phyloP scores from a whole-genome alignment of 352 stramenopile genomes.

The Stephanocyclus meneghinianus region DNA sequence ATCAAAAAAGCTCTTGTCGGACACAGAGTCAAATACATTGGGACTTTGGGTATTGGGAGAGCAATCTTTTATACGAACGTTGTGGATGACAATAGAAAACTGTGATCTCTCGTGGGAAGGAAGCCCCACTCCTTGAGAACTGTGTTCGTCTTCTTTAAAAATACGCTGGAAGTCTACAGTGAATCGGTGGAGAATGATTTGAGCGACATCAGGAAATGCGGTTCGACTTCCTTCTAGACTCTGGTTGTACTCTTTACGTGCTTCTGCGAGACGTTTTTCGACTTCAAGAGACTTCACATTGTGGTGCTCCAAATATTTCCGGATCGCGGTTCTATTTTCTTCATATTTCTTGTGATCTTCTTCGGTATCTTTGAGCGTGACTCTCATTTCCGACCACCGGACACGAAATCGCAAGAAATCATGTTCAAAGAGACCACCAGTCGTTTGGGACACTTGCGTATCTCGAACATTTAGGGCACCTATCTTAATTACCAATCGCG shows the following conservation, averaged over 20 bases:
- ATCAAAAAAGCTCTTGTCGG: slow-evolving; percentile 78
- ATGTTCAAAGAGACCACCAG: slow-evolving; percentile 57
- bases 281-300: slow-evolving; percentile 58
- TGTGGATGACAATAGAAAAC: slow-evolving; percentile 79
- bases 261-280: slow-evolving; percentile 50
- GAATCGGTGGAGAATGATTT: slow-evolving; percentile 74
- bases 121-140: slow-evolving; percentile 34
- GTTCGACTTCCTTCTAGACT: slow-evolving; percentile 26
- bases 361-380: slow-evolving; percentile 79
- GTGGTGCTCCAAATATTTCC: slow-evolving; percentile 58
- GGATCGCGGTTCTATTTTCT: slow-evolving; percentile 55
- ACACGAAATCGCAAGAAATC: slow-evolving; percentile 79
- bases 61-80: slow-evolving; percentile 77
- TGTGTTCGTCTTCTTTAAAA: slow-evolving; percentile 74
- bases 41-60: slow-evolving; percentile 64
- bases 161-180: slow-evolving; percentile 82
- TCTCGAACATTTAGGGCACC: slow-evolving; percentile 70
- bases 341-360: slow-evolving; percentile 56
- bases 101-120: slow-evolving; percentile 70
- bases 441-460: slow-evolving; percentile 7
- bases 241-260: slow-evolving; percentile 54
- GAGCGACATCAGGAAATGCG: slow-evolving; percentile 61
- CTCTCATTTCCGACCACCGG: slow-evolving; percentile 74
- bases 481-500: slow-evolving; percentile 79
- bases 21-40: slow-evolving; percentile 79